These are phyloP conservation scores for Novakomyces olei DNA, from an alignment of 805 yeast genomes.

Conservation along the genomic window DNA sequence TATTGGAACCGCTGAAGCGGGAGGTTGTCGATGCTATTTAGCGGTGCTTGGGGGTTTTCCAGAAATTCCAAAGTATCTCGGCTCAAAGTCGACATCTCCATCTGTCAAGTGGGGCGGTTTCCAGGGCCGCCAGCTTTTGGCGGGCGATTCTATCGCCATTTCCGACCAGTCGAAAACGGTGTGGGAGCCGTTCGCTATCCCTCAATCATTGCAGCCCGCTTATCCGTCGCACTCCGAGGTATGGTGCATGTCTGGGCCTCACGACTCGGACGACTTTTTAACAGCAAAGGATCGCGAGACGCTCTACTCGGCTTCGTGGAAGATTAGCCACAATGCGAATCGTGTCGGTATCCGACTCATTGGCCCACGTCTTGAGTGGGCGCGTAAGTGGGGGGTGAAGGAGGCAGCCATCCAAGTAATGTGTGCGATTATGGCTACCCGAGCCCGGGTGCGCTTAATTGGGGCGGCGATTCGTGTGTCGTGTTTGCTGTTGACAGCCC, in stretches of 20 bases:
- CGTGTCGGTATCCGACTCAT: conserved; percentile 86
- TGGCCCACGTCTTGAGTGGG: conserved; percentile 96
- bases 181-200: neutral
- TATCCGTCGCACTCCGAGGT: conserved; percentile 50
- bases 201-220: neutral
- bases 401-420: conserved; percentile 95
- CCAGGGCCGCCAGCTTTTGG: conserved; percentile 76
- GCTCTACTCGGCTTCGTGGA: conserved; percentile 66
- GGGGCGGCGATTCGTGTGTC: conserved; percentile 97
- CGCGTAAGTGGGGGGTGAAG: conserved; percentile 93
- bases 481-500: conserved; percentile 95
- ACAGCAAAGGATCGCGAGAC: conserved; percentile 46
- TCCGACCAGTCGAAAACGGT: neutral
- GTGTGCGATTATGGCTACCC: conserved; percentile 95
- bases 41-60: conserved; percentile 72
- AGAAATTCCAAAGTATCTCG: conserved; percentile 81
- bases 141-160: conserved; percentile 36
- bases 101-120: conserved; percentile 78
- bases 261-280: conserved; percentile 92
- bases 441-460: conserved; percentile 86
- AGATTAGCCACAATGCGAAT: conserved; percentile 89
- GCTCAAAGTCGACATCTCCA: conserved; percentile 92
- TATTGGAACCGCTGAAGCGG: conserved; percentile 51
- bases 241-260: conserved; percentile 93
- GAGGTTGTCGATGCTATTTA: conserved; percentile 74